A percentile compares a stretch with the other conserved stretches of the same genome.
These are phyloP conservation scores for Candida yuanshanica DNA, from an alignment of 805 yeast genomes.

Conservation along the genomic window DNA sequence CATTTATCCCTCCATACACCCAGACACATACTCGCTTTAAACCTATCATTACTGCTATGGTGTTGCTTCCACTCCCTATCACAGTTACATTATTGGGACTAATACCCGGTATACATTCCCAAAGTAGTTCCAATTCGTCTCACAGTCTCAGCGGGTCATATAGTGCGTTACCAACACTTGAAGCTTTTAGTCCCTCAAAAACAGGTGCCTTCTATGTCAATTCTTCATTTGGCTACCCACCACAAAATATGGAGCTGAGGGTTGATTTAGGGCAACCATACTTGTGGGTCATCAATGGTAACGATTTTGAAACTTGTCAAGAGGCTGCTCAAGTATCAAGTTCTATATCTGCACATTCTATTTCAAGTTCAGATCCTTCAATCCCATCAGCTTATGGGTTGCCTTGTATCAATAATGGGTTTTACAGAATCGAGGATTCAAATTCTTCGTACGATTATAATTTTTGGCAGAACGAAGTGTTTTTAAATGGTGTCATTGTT, in stretches of 20 bases:
- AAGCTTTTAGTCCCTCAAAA: neutral
- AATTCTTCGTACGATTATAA: neutral
- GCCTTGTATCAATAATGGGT: conserved; percentile 14
- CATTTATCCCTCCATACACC: too few species aligned
- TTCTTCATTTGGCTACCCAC: conserved; percentile 27
- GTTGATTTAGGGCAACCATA: conserved; percentile 36
- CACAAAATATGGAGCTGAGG: conserved; percentile 25
- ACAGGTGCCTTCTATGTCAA: conserved; percentile 26
- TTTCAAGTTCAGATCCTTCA: neutral
- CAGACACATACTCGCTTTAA: too few species aligned
- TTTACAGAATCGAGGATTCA: conserved; percentile 8
- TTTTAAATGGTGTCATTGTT: conserved; percentile 12
- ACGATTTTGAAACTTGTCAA: conserved; percentile 8
- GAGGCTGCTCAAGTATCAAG: conserved; percentile 7
- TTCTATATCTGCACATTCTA: neutral
- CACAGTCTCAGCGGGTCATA: too few species aligned
- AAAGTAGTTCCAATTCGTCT: too few species aligned
- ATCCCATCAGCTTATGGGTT: neutral
- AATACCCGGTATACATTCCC: too few species aligned
- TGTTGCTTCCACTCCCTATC: too few species aligned
- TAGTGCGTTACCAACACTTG: neutral
- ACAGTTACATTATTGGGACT: too few species aligned
- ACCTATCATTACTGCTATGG: too few species aligned
- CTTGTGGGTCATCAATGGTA: conserved; percentile 28
- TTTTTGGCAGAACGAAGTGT: neutral